Evolutionary conservation across 345 rosid species (phyloP), one percentile per base, ranked within the genome.

Genomic region (Crucihimalaya himalaica): DNA sequence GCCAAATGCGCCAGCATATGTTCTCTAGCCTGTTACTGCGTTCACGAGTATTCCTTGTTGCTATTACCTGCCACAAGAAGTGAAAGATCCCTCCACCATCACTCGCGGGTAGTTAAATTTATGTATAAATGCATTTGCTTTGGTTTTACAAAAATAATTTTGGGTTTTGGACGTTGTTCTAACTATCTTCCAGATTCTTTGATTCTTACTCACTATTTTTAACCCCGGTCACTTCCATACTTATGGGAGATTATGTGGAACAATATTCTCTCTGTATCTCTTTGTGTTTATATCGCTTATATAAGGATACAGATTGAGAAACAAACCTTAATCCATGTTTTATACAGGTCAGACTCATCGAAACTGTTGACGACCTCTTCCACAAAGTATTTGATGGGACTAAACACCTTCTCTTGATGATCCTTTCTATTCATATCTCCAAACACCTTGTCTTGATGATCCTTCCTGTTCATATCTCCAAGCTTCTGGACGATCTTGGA

Each of bases 1-100:
- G 95, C 97, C 98, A 93, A 75, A 93, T 90, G 6, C 97, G 86
- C 98, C 98, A 93, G 86, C 97, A 90, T 85, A 93, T 85, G 64
- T 90, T 93, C 84, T 93, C 98, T 29, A 89, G 93, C 80, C 97
- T 83, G 81, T 89, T 93, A 57, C 87, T 93, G 21, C 96, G 84
- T 42, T 88, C 97, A 74, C 91, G 96, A 63, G 92, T 83, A 75
- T 89, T 93, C 86, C 98, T 90, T 62, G 97, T 93, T 60, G 98
- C 97, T 77, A 85, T 89, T 35, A 87, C 97, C 98, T 90, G 87
- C 63, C 76, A 64, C 68, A 62, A 48, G 16, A 81, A 58, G 56
- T 67, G 10, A 60, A 60, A 42, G 50, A 25, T 54, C 45, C 6
- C 48, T 67, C 43, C 71, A 64, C 63, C 67, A 61, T 71, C 75